Evolutionary conservation across 106 monocot genomes (phyloP).

Genomic region (Dendrobium chrysotoxum): DNA sequence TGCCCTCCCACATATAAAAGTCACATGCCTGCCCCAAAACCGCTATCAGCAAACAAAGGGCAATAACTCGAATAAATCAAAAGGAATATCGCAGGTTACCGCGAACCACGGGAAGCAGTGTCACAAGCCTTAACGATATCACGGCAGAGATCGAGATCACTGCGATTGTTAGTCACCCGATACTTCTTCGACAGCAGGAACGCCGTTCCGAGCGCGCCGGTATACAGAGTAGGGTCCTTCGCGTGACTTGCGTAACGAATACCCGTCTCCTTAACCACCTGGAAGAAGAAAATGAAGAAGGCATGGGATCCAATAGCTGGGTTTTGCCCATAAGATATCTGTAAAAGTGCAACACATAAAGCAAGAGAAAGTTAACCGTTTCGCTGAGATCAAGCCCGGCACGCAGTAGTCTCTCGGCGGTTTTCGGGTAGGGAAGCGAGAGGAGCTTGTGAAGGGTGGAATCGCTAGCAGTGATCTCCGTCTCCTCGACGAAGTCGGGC

Average conservation of each 20-base stretch:
- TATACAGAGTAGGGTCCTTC: slow-evolving; percentile 63
- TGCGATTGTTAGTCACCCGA: slow-evolving; percentile 27
- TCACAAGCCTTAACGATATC: slow-evolving; percentile 60
- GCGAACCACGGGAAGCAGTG: slow-evolving; percentile 26
- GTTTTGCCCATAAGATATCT: background rate
- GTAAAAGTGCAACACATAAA: background rate
- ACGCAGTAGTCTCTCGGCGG: slow-evolving; percentile 34
- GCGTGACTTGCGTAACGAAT: slow-evolving; percentile 14
- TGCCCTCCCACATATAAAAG: slow-evolving; percentile 75
- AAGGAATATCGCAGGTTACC: slow-evolving; percentile 18
- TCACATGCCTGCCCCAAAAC: slow-evolving; percentile 40
- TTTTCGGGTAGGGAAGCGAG: slow-evolving; percentile 31
- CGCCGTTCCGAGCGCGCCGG: slow-evolving; percentile 72
- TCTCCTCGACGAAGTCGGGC: slow-evolving; percentile 53
- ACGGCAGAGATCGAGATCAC: slow-evolving; percentile 44
- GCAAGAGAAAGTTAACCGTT: slow-evolving; percentile 15
- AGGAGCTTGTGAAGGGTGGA: slow-evolving; percentile 40
- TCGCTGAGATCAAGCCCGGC: slow-evolving; percentile 53
- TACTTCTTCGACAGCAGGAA: slow-evolving; percentile 65
- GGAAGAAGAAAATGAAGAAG: background rate
- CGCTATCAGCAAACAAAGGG: background rate
- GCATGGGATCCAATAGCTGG: background rate
- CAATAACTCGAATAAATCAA: background rate
- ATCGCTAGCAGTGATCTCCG: slow-evolving; percentile 5
- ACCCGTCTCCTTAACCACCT: slow-evolving; percentile 85